These are phyloP conservation scores for Fusarium buxicola DNA, from an alignment of 2,329 filamentous ascomycete genomes.

Conservation along the genomic window DNA sequence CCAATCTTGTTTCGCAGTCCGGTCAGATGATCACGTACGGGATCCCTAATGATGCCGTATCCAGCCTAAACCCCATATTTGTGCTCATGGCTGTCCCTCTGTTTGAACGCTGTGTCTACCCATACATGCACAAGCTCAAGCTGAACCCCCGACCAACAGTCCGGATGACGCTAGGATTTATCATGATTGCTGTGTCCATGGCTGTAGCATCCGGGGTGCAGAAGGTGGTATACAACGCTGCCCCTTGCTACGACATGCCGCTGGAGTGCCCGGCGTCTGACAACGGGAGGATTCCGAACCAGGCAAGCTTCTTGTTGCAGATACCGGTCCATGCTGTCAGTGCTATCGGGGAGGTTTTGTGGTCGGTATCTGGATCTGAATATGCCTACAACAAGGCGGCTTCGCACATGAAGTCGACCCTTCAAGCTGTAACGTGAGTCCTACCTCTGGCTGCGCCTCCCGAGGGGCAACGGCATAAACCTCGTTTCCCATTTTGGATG, in stretches of 20 bases:
- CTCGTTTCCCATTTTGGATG: too few relatives aligned
- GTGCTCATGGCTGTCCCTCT: background rate
- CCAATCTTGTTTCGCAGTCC: background rate
- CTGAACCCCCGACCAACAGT: background rate
- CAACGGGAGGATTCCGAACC: background rate
- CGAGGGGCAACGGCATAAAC: too few relatives aligned
- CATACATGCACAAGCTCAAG: conserved; percentile 3
- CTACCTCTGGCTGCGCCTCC: too few relatives aligned
- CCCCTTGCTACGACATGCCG: conserved; percentile 1
- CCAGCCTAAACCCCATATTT: conserved; percentile 1
- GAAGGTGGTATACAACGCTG: conserved; percentile 3
- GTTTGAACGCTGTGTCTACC: conserved; percentile 1
- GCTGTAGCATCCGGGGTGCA: background rate
- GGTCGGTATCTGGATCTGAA: conserved; percentile 2
- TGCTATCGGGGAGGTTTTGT: background rate
- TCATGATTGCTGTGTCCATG: conserved; percentile 6
- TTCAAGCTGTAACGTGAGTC: conserved; percentile 4
- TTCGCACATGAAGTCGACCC: conserved; percentile 3
- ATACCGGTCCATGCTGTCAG: conserved; percentile 1
- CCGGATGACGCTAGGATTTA: background rate
- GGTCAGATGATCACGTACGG: background rate
- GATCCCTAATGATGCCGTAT: conserved; percentile 1
- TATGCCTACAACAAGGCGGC: conserved; percentile 9
- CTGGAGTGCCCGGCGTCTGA: background rate
- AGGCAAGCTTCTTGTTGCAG: conserved; percentile 2